Conservation (phyloP, 176 grass and related monocot genomes). For the Avena eriantha region DNA sequence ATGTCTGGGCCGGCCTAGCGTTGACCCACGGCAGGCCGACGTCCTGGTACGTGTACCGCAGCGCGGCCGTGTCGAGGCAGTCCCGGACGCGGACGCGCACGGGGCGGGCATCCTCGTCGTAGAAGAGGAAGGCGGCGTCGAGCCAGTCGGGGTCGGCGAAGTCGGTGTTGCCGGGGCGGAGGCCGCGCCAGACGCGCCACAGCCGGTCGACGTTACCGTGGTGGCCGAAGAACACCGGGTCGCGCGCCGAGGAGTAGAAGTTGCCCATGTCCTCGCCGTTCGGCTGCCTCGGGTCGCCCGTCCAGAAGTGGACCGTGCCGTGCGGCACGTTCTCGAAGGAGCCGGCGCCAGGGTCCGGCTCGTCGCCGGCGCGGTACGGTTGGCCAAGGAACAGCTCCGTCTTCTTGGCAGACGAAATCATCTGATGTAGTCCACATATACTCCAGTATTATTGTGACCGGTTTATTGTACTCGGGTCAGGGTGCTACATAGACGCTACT, state of each 20-base stretch:
- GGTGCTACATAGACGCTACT: too few species aligned
- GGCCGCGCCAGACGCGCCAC: conserved; percentile 57
- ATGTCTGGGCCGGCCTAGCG: neutral
- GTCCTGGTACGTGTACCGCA: conserved; percentile 72
- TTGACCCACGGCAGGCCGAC: conserved; percentile 60
- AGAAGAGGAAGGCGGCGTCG: conserved; percentile 70
- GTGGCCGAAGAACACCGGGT: conserved; percentile 71
- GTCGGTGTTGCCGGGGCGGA: conserved; percentile 39
- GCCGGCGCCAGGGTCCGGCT: conserved; percentile 42
- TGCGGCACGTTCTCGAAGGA: conserved; percentile 60
- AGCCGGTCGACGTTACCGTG: conserved; percentile 68
- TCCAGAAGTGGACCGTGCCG: conserved; percentile 20
- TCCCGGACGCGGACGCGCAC: conserved; percentile 65
- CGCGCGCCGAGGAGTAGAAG: conserved; percentile 61
- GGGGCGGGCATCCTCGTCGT: conserved; percentile 72
- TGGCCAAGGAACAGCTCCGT: conserved; percentile 60
- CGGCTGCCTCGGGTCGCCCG: conserved; percentile 45
- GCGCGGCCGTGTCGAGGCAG: conserved; percentile 42
- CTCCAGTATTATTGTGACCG: neutral
- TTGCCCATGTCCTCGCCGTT: conserved; percentile 64
- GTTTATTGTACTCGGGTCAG: neutral
- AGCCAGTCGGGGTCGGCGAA: conserved; percentile 79
- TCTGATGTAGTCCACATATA: conserved; percentile 20
- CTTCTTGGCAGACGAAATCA: conserved; percentile 59
- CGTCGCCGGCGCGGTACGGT: conserved; percentile 63